These are phyloP conservation scores for Alnus rubra DNA, from an alignment of 306 rosid genomes.

Conservation along the genomic window DNA sequence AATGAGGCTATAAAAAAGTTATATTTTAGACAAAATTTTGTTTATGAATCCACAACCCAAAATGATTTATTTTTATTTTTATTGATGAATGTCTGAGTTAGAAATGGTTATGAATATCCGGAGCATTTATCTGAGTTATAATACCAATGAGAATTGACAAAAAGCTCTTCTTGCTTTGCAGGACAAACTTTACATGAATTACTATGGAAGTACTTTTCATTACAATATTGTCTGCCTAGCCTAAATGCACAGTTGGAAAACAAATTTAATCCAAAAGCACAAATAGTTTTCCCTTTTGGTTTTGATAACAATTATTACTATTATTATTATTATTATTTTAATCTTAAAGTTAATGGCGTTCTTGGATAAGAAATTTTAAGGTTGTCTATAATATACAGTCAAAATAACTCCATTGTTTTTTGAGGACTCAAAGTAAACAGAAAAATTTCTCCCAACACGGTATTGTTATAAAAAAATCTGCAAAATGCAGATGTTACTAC, in stretches of 20 bases:
- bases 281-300: neutral
- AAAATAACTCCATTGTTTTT: too few relatives aligned
- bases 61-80: too few relatives aligned
- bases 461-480: too few relatives aligned
- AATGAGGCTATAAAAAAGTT: slow-evolving; percentile 5
- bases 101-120: neutral
- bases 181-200: neutral
- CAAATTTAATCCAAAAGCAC: neutral
- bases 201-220: neutral
- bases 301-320: too few relatives aligned
- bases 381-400: too few relatives aligned
- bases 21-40: slow-evolving; percentile 2
- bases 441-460: too few relatives aligned
- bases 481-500: too few relatives aligned
- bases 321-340: too few relatives aligned
- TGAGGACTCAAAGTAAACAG: too few relatives aligned
- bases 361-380: too few relatives aligned
- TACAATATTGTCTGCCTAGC: neutral
- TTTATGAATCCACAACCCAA: slow-evolving; percentile 2
- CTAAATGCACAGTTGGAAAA: neutral
- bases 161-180: neutral
- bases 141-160: neutral
- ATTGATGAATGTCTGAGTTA: neutral
- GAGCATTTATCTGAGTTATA: too few relatives aligned
- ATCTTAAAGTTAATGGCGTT: too few relatives aligned